Evolutionary conservation across 306 rosid genomes (phyloP).

Genomic region (Casuarina cunninghamiana): DNA sequence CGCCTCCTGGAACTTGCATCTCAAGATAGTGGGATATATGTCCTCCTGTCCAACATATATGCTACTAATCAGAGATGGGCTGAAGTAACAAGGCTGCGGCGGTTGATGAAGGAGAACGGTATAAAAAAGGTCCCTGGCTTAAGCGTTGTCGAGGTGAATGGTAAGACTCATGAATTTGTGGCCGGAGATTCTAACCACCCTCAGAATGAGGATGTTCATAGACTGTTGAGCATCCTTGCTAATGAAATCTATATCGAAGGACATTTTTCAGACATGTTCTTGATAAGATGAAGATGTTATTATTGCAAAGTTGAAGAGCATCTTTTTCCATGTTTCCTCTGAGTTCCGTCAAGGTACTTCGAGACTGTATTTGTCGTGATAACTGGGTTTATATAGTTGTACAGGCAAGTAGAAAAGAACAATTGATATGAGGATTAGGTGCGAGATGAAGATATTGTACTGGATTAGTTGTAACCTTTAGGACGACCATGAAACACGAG

Average conservation of each 20-base stretch:
- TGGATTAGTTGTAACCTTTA: background rate
- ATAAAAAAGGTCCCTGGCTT: conserved; percentile 66
- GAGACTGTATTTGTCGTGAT: background rate
- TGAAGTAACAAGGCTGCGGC: conserved; percentile 65
- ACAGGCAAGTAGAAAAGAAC: conserved; percentile 4
- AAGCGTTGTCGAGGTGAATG: conserved; percentile 65
- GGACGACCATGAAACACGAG: background rate
- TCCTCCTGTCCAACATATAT: conserved; percentile 71
- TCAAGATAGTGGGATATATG: conserved; percentile 73
- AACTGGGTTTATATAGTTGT: background rate
- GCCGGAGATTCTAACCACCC: conserved; percentile 65
- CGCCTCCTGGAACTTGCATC: conserved; percentile 46
- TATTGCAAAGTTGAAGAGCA: background rate
- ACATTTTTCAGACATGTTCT: conserved; percentile 25
- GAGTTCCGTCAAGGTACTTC: background rate
- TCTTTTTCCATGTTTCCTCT: background rate
- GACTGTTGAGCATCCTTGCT: conserved; percentile 47
- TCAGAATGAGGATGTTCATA: conserved; percentile 49
- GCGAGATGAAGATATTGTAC: background rate
- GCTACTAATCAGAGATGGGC: conserved; percentile 69
- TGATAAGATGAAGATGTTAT: conserved; percentile 26
- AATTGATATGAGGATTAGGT: background rate
- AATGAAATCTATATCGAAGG: conserved; percentile 49
- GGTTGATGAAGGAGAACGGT: conserved; percentile 72
- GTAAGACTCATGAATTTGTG: conserved; percentile 58